Evolutionary conservation across 345 rosid species (phyloP), one percentile per base, ranked within the genome.

Genomic region (Salix dunnii): DNA sequence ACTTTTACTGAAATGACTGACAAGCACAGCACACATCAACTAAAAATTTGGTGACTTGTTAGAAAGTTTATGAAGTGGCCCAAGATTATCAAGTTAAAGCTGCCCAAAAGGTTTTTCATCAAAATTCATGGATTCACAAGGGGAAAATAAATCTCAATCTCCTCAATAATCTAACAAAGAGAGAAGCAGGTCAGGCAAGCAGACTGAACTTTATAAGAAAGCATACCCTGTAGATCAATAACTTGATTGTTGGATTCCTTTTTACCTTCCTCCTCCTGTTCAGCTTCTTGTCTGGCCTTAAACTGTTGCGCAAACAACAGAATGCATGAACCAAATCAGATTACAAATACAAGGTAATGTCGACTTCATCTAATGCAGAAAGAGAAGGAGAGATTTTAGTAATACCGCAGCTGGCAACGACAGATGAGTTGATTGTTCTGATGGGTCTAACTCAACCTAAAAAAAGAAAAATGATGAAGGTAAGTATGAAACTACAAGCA

Each of bases 261-360:
- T 55, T 78, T 79, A 72, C 51, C 80, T 31, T 65, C 83, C 30
- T 81, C 85, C 75, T 72, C 83, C 80, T 83, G 81, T 49, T 49
- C 55, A 2, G 89, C 88, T 77, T 89, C 90, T 67, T 86, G 88
- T 92, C 88, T 85, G 20, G 90, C 86, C 67, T 71, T 75, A 51
- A 74, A 58, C 89, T 91, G 85, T 28, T 71, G 73, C 2, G 21
- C 58, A 88, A 67, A 75, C 49, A 46, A 30, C 77, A 73, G 72
- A 77, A 46, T n/a, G 61, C 76, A 72, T 64, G 73, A 42, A 23
- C 20, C 31, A 35, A 33, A 20, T 49, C 55, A 49, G 55, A 49
- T 49, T 49, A 5, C 21, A 49, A 17, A 49, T 49, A 17, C 55
- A 49, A 17, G 21, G 18, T 49, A 49, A 49, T 49, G 55, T 49